Evolutionary conservation across 2,329 filamentous ascomycete genomes (phyloP).

Genomic region (Penicillium vulpinum): DNA sequence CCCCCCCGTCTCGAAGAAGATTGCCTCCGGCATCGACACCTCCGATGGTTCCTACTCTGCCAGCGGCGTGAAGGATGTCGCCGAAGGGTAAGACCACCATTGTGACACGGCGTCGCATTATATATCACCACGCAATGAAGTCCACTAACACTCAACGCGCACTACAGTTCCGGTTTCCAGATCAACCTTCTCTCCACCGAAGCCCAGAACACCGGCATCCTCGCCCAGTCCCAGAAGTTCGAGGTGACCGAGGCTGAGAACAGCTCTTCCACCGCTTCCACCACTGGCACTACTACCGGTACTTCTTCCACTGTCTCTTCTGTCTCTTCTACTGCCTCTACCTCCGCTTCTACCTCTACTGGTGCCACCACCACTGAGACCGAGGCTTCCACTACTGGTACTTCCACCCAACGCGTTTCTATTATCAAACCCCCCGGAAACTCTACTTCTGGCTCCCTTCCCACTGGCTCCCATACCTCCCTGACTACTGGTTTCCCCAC

Average conservation of each 20-base stretch:
- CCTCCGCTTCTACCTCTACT: constrained; percentile 12
- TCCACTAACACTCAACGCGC: constrained; percentile 6
- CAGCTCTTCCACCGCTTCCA: constrained; percentile 20
- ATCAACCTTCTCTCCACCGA: constrained; percentile 42
- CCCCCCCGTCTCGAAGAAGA: constrained; percentile 32
- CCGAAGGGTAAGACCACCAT: constrained; percentile 21
- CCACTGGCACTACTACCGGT: constrained; percentile 17
- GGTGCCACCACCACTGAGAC: constrained; percentile 8
- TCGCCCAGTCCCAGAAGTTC: constrained; percentile 43
- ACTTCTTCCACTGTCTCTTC: constrained; percentile 14
- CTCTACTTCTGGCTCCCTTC: background rate
- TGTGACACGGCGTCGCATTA: too few species aligned
- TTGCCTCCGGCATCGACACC: constrained; percentile 40
- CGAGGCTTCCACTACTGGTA: constrained; percentile 11
- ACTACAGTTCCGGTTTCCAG: constrained; percentile 38
- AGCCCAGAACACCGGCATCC: constrained; percentile 40
- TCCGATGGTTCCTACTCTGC: constrained; percentile 40
- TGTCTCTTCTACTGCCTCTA: constrained; percentile 12
- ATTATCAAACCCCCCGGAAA: background rate
- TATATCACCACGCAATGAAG: too few species aligned
- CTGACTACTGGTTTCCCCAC: background rate
- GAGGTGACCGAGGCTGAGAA: constrained; percentile 25
- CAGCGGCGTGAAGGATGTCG: constrained; percentile 27
- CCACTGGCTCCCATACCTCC: background rate
- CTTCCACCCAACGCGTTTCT: constrained; percentile 5